Conservation (phyloP, 163 green algal genomes). For the Scenedesmus sp. region DNA sequence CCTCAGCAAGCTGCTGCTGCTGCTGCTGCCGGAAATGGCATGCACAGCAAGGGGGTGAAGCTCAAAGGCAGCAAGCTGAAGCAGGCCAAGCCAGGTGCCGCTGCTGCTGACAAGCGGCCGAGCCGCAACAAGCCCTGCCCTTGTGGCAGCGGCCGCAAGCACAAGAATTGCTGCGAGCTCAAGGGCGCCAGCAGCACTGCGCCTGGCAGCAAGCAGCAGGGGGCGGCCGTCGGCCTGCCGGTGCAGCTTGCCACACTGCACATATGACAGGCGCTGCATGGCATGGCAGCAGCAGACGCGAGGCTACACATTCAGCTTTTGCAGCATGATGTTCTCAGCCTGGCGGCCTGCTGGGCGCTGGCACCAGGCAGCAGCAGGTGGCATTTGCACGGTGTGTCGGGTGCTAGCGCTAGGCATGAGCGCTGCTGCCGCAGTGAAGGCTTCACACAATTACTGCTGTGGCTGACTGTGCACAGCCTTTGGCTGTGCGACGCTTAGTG, state of each 20-base stretch:
- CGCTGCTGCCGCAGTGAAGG: no score
- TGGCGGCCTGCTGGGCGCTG: no score
- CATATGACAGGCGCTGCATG: neutral
- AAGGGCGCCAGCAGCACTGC: conserved; percentile 47
- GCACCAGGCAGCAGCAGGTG: no score
- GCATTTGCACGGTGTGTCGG: no score
- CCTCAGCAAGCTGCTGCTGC: neutral
- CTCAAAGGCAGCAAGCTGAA: neutral
- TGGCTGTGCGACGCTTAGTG: no score
- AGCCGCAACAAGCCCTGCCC: conserved; percentile 80
- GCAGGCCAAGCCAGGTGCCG: neutral
- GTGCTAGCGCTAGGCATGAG: no score
- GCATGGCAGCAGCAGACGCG: neutral
- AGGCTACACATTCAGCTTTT: neutral
- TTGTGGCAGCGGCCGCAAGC: conserved; percentile 75
- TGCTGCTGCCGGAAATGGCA: neutral
- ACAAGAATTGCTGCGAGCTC: conserved; percentile 81
- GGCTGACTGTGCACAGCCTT: no score
- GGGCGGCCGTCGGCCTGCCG: neutral
- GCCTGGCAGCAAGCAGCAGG: neutral
- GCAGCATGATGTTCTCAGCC: no score
- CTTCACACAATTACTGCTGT: no score
- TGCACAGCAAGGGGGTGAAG: conserved; percentile 5
- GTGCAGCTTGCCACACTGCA: conserved; percentile 20
- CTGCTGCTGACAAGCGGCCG: conserved; percentile 43